Conservation (phyloP, 768 basidiomycete species). For the Collybiopsis confluens region DNA sequence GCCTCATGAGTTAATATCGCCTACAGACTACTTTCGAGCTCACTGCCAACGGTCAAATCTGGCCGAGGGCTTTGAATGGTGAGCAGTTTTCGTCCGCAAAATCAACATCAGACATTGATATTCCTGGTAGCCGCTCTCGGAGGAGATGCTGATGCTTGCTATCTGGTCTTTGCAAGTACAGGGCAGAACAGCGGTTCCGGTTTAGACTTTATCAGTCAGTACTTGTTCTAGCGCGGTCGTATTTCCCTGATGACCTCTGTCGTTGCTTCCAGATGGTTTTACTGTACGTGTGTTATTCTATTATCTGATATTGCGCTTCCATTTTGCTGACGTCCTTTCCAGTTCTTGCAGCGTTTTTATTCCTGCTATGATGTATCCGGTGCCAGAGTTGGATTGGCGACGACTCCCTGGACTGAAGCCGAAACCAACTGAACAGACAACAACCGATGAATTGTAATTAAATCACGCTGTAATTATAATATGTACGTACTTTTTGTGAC, state of each 20-base stretch:
- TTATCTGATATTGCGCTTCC: not conserved
- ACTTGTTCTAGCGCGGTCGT: not conserved
- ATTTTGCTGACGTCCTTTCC: not conserved
- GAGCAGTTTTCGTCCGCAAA: too few relatives aligned
- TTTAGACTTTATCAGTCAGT: constrained; percentile 44
- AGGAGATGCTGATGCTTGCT: constrained; percentile 24
- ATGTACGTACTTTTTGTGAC: too few relatives aligned
- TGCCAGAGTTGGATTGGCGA: constrained; percentile 51
- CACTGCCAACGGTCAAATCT: constrained; percentile 37
- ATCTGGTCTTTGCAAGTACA: constrained; percentile 31
- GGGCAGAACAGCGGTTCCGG: constrained; percentile 32
- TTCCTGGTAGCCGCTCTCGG: constrained; percentile 19
- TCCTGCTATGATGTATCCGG: constrained; percentile 59
- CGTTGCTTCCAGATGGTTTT: not conserved
- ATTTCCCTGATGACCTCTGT: too few relatives aligned
- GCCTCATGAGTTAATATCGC: not conserved
- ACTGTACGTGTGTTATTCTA: too few relatives aligned
- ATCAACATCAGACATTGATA: too few relatives aligned
- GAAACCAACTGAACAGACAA: constrained; percentile 27
- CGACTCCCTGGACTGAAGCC: constrained; percentile 44
- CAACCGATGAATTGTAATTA: too few relatives aligned
- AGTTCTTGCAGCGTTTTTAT: constrained; percentile 56
- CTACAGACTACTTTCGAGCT: constrained; percentile 29
- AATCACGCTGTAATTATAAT: too few relatives aligned
- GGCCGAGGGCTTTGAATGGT: constrained; percentile 31